Conservation (phyloP, 179 eudicot genomes). For the Camellia oleifera region DNA sequence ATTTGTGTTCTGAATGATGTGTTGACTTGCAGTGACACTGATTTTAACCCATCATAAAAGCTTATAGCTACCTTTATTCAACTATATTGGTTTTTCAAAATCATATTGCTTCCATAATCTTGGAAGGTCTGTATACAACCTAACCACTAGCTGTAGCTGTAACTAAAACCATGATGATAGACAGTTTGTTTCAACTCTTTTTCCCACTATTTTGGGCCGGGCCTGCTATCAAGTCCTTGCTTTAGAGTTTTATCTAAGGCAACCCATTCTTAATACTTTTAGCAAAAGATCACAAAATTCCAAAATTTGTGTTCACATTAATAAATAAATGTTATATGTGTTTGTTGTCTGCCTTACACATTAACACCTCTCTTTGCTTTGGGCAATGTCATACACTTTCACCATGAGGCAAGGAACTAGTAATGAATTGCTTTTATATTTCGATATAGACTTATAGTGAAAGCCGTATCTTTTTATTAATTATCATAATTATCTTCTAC, state of each 20-base stretch:
- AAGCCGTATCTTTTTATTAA: background rate
- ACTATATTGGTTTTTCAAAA: background rate
- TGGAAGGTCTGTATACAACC: background rate
- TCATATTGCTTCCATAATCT: background rate
- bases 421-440: background rate
- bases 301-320: too few species aligned
- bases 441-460: too few species aligned
- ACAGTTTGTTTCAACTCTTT: background rate
- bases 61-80: background rate
- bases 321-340: too few species aligned
- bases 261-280: background rate
- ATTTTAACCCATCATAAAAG: background rate
- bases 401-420: background rate
- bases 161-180: background rate
- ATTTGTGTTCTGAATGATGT: conserved; percentile 5
- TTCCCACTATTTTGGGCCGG: background rate
- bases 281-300: conserved; percentile 1
- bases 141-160: background rate
- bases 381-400: background rate
- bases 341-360: background rate
- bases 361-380: background rate
- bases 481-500: background rate
- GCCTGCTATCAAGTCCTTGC: background rate
- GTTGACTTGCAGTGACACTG: background rate
- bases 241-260: background rate